phyloP scores from a whole-genome alignment of 2,329 filamentous ascomycete species.

The Penicillium sp. region DNA sequence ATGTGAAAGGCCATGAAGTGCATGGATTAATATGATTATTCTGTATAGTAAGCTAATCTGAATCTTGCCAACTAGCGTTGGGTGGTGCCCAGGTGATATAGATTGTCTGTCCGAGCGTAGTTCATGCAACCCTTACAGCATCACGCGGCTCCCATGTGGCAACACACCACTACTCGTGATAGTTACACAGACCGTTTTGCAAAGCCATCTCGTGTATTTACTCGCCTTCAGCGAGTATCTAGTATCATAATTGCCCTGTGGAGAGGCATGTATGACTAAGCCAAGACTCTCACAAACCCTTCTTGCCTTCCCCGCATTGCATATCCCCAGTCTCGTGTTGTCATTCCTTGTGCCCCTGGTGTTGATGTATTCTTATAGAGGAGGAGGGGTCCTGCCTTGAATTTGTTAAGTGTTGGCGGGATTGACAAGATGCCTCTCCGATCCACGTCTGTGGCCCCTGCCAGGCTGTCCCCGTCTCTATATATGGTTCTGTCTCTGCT shows the following conservation, averaged over 20 bases:
- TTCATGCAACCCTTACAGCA: conserved; percentile 4
- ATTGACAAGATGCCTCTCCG: conserved; percentile 17
- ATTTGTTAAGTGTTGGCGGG: conserved; percentile 2
- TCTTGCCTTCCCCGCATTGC: conserved; percentile 18
- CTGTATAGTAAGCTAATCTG: neutral
- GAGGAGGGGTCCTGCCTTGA: conserved; percentile 1
- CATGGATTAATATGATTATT: neutral
- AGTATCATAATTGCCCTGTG: neutral
- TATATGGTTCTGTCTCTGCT: conserved; percentile 21
- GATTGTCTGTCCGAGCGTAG: neutral
- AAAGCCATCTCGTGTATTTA: neutral
- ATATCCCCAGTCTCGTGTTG: neutral
- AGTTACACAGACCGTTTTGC: neutral
- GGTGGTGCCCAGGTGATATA: neutral
- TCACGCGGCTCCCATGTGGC: conserved; percentile 14
- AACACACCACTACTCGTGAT: neutral
- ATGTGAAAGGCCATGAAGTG: neutral
- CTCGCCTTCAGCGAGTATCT: neutral
- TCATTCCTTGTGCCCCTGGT: conserved; percentile 1
- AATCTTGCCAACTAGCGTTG: neutral
- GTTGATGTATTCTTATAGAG: conserved; percentile 17
- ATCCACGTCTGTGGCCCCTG: conserved; percentile 5
- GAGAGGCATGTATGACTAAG: conserved; percentile 11
- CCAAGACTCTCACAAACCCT: conserved; percentile 4
- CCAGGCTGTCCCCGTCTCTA: conserved; percentile 11